phyloP scores from a whole-genome alignment of 768 basidiomycete genomes.

The Mycena belliarum region DNA sequence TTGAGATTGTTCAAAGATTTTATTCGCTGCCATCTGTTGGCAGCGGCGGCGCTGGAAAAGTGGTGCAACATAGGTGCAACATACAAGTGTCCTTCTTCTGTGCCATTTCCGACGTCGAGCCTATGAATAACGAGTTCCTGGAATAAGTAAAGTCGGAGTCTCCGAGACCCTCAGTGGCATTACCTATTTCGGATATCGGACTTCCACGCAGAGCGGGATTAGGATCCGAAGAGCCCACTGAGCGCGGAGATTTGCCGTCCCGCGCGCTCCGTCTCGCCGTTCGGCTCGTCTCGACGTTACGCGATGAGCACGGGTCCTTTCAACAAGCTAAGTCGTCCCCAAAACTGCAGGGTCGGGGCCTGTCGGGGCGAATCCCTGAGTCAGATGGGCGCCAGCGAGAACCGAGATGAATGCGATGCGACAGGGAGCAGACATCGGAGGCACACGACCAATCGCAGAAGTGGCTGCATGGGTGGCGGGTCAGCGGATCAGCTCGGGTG shows the following conservation, averaged over 20 bases:
- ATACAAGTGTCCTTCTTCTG: no score
- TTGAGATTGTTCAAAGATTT: no score
- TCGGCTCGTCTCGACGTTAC: neutral
- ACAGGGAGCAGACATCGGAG: neutral
- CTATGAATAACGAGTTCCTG: no score
- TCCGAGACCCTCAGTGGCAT: no score
- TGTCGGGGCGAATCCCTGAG: no score
- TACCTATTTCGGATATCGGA: no score
- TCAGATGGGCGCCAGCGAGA: neutral
- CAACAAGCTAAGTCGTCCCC: neutral
- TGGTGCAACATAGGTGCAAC: no score
- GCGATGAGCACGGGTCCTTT: neutral
- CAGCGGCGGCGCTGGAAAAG: no score
- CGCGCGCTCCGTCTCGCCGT: neutral
- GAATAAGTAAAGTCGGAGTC: no score
- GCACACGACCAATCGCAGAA: conserved; percentile 1
- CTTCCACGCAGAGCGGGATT: neutral
- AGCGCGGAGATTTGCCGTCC: neutral
- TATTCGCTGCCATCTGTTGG: no score
- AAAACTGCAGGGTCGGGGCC: neutral
- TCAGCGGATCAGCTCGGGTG: neutral
- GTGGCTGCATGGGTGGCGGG: neutral
- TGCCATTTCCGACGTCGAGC: no score
- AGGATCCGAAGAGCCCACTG: neutral
- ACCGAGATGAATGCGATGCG: neutral